Conservation (phyloP, 2,329 filamentous ascomycete genomes). For the Cladosporium halotolerans region DNA sequence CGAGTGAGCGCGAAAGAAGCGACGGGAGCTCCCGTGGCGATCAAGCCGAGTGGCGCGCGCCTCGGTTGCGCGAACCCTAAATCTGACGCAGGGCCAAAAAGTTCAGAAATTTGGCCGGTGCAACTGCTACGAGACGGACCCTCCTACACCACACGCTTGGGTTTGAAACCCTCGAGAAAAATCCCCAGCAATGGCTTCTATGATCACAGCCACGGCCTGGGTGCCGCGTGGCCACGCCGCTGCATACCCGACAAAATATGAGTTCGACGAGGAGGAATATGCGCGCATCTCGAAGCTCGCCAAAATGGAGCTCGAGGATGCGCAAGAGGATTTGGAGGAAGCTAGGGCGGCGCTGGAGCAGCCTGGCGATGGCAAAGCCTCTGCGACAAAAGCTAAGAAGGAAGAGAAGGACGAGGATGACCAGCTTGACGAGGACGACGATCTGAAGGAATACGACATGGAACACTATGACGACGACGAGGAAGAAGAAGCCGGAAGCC, state of each 20-base stretch:
- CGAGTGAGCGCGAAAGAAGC: too few species aligned
- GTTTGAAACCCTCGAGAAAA: neutral
- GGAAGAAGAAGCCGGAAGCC: conserved; percentile 49
- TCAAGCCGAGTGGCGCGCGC: neutral
- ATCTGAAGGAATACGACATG: conserved; percentile 91
- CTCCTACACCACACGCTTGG: too few species aligned
- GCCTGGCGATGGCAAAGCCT: conserved; percentile 47
- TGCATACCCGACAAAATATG: conserved; percentile 44
- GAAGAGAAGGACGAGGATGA: conserved; percentile 22
- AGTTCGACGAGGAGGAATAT: conserved; percentile 48
- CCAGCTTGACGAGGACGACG: conserved; percentile 56
- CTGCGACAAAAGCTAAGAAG: conserved; percentile 61
- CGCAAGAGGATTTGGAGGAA: conserved; percentile 74
- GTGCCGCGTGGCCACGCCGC: conserved; percentile 47
- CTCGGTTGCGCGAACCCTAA: neutral
- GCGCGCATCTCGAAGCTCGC: conserved; percentile 46
- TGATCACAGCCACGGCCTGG: conserved; percentile 50
- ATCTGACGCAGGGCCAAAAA: neutral
- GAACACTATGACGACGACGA: conserved; percentile 86
- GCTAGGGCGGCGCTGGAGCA: conserved; percentile 48
- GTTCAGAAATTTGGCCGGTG: neutral
- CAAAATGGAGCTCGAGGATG: conserved; percentile 76
- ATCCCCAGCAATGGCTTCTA: conserved; percentile 42
- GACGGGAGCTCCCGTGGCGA: too few species aligned
- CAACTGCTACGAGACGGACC: neutral